Percentiles rank a stretch among this genome's conserved stretches.
phyloP scores from a whole-genome alignment of 768 basidiomycete genomes.

The Trametes villosa region DNA sequence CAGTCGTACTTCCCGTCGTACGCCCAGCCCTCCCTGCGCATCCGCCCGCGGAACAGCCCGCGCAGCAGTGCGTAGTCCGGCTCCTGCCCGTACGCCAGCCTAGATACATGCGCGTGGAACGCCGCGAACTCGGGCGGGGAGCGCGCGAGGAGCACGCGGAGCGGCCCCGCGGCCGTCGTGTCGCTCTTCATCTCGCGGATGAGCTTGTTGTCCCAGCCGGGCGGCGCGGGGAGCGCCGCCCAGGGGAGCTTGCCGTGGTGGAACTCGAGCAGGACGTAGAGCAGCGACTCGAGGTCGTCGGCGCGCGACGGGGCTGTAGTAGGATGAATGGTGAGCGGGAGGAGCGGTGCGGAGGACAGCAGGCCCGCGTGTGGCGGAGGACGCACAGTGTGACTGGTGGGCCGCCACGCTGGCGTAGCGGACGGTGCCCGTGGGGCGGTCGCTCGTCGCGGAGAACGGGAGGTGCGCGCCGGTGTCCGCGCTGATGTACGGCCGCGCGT shows the following conservation, averaged over 20 bases:
- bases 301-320: constrained; percentile 26
- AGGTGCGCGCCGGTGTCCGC: constrained; percentile 23
- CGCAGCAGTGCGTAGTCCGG: constrained; percentile 28
- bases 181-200: constrained; percentile 28
- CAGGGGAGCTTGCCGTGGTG: constrained; percentile 31
- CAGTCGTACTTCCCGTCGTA: constrained; percentile 19
- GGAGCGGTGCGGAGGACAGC: neutral
- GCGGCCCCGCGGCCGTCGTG: neutral
- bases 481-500: constrained; percentile 17
- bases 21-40: constrained; percentile 14
- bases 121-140: constrained; percentile 20
- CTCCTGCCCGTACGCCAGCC: constrained; percentile 27
- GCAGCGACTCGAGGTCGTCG: constrained; percentile 33
- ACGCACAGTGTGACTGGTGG: constrained; percentile 22
- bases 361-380: too few species aligned
- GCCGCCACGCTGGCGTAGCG: constrained; percentile 20
- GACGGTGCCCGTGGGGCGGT: constrained; percentile 19
- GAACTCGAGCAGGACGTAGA: constrained; percentile 27
- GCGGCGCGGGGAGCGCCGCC: constrained; percentile 23
- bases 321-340: neutral
- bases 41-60: constrained; percentile 17
- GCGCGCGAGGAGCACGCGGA: neutral
- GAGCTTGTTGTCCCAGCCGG: constrained; percentile 4
- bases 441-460: constrained; percentile 19
- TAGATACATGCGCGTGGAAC: constrained; percentile 24